Conservation (phyloP, 164 flowering plant genomes). For the Vitis amurensis region DNA sequence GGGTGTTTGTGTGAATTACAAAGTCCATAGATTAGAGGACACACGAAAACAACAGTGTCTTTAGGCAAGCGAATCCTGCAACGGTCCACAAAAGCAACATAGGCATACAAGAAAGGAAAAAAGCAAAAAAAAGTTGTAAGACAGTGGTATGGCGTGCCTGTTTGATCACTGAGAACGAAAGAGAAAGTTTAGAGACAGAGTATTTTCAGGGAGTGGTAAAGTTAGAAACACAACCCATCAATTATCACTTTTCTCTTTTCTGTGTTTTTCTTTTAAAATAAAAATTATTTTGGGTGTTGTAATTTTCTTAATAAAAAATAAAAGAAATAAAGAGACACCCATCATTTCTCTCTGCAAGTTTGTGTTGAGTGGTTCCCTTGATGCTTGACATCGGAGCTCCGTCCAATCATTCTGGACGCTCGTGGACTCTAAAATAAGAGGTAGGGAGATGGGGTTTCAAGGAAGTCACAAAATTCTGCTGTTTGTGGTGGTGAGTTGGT, state of each 20-base stretch:
- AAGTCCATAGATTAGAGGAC: not conserved
- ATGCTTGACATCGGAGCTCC: slow-evolving; percentile 59
- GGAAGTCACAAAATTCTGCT: slow-evolving; percentile 1
- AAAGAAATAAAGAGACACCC: slow-evolving; percentile 11
- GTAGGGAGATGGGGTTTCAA: slow-evolving; percentile 19
- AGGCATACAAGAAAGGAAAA: not conserved
- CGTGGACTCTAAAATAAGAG: slow-evolving; percentile 13
- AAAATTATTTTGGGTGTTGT: slow-evolving; percentile 4
- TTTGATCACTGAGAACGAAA: slow-evolving; percentile 11
- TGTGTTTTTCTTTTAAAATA: slow-evolving; percentile 1
- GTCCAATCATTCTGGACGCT: slow-evolving; percentile 38
- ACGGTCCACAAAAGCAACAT: slow-evolving; percentile 9
- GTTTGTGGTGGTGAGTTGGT: slow-evolving; percentile 20
- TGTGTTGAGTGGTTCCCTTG: slow-evolving; percentile 51
- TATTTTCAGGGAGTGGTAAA: slow-evolving; percentile 16
- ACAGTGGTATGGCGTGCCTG: slow-evolving; percentile 10
- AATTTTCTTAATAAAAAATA: slow-evolving; percentile 2
- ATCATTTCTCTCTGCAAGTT: slow-evolving; percentile 30
- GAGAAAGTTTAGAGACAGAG: slow-evolving; percentile 13
- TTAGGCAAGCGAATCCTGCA: slow-evolving; percentile 15
- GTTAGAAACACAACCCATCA: slow-evolving; percentile 17
- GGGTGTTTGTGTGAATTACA: not conserved
- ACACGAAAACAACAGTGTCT: not conserved
- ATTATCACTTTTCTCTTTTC: slow-evolving; percentile 11
- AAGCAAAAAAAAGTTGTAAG: not conserved